Conservation (phyloP, 257 asterid genomes). For the Cruciata laevipes region DNA sequence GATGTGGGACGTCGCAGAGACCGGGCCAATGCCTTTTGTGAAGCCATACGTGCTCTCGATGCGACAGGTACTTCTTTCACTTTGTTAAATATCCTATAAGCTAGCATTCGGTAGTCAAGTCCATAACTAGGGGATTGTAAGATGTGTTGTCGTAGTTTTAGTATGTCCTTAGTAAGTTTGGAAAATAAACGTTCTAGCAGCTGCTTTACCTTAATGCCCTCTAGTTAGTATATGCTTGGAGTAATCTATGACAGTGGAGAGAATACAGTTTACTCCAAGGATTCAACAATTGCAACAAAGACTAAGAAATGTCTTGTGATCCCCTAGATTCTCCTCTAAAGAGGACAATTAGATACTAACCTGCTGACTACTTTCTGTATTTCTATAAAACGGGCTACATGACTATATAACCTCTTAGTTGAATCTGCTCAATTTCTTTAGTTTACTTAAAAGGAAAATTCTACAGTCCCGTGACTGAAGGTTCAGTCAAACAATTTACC, state of each 20-base stretch:
- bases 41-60: conserved; percentile 97
- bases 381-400: neutral
- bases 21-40: conserved; percentile 87
- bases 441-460: too few species aligned
- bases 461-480: too few species aligned
- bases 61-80: conserved; percentile 65
- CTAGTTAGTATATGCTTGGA: neutral
- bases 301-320: neutral
- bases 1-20: conserved; percentile 66
- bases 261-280: neutral
- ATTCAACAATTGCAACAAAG: too few species aligned
- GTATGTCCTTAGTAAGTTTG: neutral
- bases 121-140: neutral
- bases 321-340: neutral
- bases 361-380: neutral
- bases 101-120: neutral
- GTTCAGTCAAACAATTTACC: too few species aligned
- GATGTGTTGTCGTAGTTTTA: neutral
- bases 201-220: neutral
- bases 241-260: neutral
- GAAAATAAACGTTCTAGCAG: neutral
- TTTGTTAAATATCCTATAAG: neutral
- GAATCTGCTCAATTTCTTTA: neutral
- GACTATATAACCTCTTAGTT: neutral
- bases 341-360: neutral